Evolutionary conservation across 1,284 basidiomycete genomes (phyloP).

Genomic region (Sphagnurus paluster): DNA sequence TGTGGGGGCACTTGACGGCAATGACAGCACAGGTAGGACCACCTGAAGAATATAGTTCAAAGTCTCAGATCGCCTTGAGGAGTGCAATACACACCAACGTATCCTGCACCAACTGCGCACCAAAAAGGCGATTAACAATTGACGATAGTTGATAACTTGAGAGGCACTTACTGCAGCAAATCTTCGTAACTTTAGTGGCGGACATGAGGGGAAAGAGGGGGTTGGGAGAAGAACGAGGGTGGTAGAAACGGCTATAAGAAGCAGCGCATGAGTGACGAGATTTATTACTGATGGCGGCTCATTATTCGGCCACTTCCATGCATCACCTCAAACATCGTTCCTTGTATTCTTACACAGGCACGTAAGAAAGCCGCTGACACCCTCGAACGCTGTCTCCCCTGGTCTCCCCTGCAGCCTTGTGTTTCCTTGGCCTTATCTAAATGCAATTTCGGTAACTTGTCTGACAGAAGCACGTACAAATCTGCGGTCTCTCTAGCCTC

Average conservation of each 20-base stretch:
- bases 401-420: no score
- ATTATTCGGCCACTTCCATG: constrained; percentile 3
- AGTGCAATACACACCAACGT: constrained; percentile 71
- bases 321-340: no score
- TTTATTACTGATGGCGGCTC: constrained; percentile 1
- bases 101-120: constrained; percentile 86
- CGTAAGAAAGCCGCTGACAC: no score
- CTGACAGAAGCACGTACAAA: no score
- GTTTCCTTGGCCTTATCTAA: no score
- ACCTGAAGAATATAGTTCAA: constrained; percentile 44
- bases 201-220: constrained; percentile 39
- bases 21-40: constrained; percentile 95
- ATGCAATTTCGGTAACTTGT: no score
- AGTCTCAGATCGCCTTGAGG: neutral
- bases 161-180: constrained; percentile 82
- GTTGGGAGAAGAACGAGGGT: constrained; percentile 6
- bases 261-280: neutral
- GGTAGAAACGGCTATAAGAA: constrained; percentile 1
- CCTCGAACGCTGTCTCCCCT: no score
- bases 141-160: neutral
- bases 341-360: no score
- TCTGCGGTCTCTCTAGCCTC: no score
- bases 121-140: constrained; percentile 17
- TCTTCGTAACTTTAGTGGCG: constrained; percentile 75
- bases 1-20: constrained; percentile 92